These are phyloP conservation scores for Sordariomycetes sp. DNA, from an alignment of 2,329 filamentous ascomycete genomes.

Conservation along the genomic window DNA sequence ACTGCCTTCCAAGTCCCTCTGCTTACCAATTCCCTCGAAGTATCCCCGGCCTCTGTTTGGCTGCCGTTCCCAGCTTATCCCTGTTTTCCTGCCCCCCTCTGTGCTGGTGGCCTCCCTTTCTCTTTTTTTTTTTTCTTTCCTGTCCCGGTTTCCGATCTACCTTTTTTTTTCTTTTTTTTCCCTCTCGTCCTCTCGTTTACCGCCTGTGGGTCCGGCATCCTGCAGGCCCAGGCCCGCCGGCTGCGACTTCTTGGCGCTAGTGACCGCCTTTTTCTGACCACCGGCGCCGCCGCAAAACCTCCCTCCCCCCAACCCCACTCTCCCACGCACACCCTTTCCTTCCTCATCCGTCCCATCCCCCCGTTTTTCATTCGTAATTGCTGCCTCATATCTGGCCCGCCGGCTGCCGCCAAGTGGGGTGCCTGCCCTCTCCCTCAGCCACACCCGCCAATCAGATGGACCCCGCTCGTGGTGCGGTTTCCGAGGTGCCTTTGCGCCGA, in stretches of 20 bases:
- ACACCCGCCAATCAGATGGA: background rate
- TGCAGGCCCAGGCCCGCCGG: background rate
- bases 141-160: too few species aligned
- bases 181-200: background rate
- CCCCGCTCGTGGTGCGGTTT: background rate
- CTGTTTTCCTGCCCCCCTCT: background rate
- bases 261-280: background rate
- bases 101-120: background rate
- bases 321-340: background rate
- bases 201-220: background rate
- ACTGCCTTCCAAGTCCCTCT: background rate
- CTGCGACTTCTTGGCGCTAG: constrained; percentile 1
- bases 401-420: background rate
- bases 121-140: background rate
- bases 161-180: background rate
- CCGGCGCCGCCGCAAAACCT: background rate
- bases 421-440: background rate
- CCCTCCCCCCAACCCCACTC: background rate
- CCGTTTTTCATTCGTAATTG: constrained; percentile 3
- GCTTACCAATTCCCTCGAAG: background rate
- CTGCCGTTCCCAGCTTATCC: background rate
- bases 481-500: background rate
- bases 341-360: background rate
- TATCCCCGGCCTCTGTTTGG: background rate
- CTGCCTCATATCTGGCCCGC: constrained; percentile 1